A percentile compares a stretch with the other conserved stretches of the same genome.
Conservation (phyloP, 495 filamentous ascomycete genomes). For the Penicillium steckii region DNA sequence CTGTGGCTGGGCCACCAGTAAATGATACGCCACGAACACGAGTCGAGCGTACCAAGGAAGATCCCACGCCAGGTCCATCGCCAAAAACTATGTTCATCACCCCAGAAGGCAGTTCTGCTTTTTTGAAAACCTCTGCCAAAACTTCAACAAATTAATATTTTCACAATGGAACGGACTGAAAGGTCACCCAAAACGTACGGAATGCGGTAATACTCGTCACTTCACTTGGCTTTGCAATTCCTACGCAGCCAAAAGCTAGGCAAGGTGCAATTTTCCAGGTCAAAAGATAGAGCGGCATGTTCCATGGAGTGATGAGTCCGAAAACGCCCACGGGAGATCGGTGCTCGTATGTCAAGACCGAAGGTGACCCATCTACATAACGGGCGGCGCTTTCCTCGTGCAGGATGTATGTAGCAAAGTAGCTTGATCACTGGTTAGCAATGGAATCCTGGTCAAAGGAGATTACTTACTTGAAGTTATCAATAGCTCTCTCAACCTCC, state of each 20-base stretch:
- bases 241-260: constrained; percentile 44
- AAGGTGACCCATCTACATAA: constrained; percentile 8
- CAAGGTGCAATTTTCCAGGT: constrained; percentile 44
- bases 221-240: constrained; percentile 23
- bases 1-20: constrained; percentile 21
- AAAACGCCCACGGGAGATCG: constrained; percentile 19
- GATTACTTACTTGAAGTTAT: constrained; percentile 16
- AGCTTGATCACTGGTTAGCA: too few species aligned
- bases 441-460: not conserved
- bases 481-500: constrained; percentile 19
- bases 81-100: constrained; percentile 22
- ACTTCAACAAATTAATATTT: not conserved
- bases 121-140: constrained; percentile 14
- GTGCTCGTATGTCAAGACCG: constrained; percentile 19
- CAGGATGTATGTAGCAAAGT: constrained; percentile 21
- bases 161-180: not conserved
- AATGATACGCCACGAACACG: constrained; percentile 20
- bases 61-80: constrained; percentile 9
- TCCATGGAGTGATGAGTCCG: constrained; percentile 21
- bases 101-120: constrained; percentile 16
- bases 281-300: constrained; percentile 23
- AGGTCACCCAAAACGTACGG: constrained; percentile 1
- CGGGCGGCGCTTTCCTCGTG: constrained; percentile 19
- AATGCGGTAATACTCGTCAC: constrained; percentile 19
- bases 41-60: constrained; percentile 10